A percentile compares a stretch with the other conserved stretches of the same genome.
These are phyloP conservation scores for Caryocar brasiliense DNA, from an alignment of 441 rosid genomes.

Conservation along the genomic window DNA sequence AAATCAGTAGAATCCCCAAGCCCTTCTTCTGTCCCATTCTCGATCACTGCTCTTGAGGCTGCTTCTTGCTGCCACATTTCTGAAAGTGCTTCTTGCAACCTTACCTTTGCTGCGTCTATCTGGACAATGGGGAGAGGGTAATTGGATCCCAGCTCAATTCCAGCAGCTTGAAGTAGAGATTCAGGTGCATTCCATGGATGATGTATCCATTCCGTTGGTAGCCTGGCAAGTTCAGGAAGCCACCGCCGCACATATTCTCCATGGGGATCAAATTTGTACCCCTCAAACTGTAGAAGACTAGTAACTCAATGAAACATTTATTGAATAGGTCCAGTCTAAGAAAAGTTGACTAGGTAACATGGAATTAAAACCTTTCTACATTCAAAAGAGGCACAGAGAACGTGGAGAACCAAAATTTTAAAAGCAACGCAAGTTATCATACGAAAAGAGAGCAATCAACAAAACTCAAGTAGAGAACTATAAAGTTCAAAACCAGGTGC, in stretches of 20 bases:
- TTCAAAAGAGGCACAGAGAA: too few relatives aligned
- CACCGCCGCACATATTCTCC: slow-evolving; percentile 93
- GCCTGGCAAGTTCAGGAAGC: slow-evolving; percentile 94
- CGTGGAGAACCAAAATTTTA: too few relatives aligned
- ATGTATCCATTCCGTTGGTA: slow-evolving; percentile 98
- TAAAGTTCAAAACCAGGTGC: too few relatives aligned
- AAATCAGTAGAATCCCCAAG: slow-evolving; percentile 84
- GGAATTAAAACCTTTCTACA: too few relatives aligned
- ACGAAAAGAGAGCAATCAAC: too few relatives aligned
- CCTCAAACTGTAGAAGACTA: slow-evolving; percentile 54
- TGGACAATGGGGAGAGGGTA: slow-evolving; percentile 82
- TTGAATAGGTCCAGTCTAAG: not conserved
- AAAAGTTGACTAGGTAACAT: slow-evolving; percentile 1
- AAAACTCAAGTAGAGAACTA: too few relatives aligned
- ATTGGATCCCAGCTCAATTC: slow-evolving; percentile 91
- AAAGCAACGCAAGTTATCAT: too few relatives aligned
- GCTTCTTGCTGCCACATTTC: slow-evolving; percentile 94
- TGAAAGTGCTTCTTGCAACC: slow-evolving; percentile 78
- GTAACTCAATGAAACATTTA: slow-evolving; percentile 4
- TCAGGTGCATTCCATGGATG: slow-evolving; percentile 98
- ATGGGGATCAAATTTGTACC: slow-evolving; percentile 79
- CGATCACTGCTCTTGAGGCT: slow-evolving; percentile 83
- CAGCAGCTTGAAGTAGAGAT: slow-evolving; percentile 85
- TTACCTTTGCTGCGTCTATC: slow-evolving; percentile 70
- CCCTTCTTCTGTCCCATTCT: slow-evolving; percentile 91